phyloP scores from a whole-genome alignment of 805 yeast species.

The Myxozyma monticola region DNA sequence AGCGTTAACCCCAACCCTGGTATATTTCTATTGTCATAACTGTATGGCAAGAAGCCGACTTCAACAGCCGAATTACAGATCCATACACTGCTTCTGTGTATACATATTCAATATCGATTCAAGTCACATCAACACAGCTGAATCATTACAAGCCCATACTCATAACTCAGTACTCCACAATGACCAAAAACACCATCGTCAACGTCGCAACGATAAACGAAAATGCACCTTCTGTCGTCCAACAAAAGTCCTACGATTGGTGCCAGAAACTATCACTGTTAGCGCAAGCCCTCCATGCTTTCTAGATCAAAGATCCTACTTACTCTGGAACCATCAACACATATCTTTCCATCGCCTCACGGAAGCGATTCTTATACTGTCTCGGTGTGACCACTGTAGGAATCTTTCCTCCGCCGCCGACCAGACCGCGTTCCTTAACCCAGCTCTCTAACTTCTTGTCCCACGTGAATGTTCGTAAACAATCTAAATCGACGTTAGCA shows the following conservation, averaged over 20 bases:
- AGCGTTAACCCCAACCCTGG: no score
- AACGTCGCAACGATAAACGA: neutral
- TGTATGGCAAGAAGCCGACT: no score
- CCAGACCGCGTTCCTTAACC: constrained; percentile 94
- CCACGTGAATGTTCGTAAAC: constrained; percentile 96
- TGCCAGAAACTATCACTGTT: constrained; percentile 23
- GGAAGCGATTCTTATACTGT: constrained; percentile 87
- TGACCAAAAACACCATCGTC: no score
- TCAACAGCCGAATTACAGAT: no score
- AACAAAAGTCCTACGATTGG: constrained; percentile 2
- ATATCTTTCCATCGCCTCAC: constrained; percentile 97
- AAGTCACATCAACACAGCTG: no score
- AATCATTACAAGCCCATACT: no score
- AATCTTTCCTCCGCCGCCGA: constrained; percentile 81
- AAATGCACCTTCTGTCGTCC: neutral
- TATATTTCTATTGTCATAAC: no score
- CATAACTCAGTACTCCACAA: no score
- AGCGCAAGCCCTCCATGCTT: neutral
- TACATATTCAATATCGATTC: no score
- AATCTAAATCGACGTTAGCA: no score
- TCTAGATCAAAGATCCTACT: neutral
- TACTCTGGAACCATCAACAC: constrained; percentile 80
- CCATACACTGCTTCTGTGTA: no score
- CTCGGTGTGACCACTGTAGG: constrained; percentile 98
- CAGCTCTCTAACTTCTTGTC: constrained; percentile 97